Conservation (phyloP, 2,329 filamentous ascomycete genomes). For the Pseudopithomyces chartarum region DNA sequence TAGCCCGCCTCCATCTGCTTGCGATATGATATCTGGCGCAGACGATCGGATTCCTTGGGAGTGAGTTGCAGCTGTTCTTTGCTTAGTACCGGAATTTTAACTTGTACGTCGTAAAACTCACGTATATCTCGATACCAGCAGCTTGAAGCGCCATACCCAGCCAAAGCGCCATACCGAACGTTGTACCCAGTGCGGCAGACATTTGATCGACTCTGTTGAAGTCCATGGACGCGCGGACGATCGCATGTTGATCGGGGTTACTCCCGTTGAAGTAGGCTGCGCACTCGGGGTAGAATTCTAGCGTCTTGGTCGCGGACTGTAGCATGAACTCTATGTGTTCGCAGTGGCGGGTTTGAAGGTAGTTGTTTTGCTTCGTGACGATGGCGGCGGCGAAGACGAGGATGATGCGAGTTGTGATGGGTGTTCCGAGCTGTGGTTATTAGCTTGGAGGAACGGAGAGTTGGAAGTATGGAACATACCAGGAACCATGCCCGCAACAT, state of each 20-base stretch:
- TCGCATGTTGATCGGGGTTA: constrained; percentile 22
- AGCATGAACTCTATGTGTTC: constrained; percentile 54
- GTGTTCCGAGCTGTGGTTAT: constrained; percentile 49
- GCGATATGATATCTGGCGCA: not conserved
- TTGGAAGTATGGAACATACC: constrained; percentile 14
- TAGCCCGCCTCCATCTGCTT: not conserved
- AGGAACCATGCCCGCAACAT: constrained; percentile 38
- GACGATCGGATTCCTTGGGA: not conserved
- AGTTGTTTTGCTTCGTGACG: constrained; percentile 40
- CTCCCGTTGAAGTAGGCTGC: constrained; percentile 45
- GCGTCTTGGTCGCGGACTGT: constrained; percentile 5
- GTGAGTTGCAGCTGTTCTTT: not conserved
- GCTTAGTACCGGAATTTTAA: not conserved
- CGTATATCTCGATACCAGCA: not conserved
- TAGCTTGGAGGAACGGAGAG: constrained; percentile 3
- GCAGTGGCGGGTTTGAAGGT: constrained; percentile 52
- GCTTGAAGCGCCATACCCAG: not conserved
- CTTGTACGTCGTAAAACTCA: not conserved
- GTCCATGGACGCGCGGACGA: constrained; percentile 23
- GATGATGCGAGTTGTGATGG: constrained; percentile 60
- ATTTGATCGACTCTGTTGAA: not conserved
- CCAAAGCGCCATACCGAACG: not conserved
- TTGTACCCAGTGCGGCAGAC: not conserved
- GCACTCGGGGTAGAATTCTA: constrained; percentile 53
- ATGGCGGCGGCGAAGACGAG: constrained; percentile 50